These are phyloP conservation scores for Brassica carinata DNA, from an alignment of 345 rosid genomes.

Conservation along the genomic window DNA sequence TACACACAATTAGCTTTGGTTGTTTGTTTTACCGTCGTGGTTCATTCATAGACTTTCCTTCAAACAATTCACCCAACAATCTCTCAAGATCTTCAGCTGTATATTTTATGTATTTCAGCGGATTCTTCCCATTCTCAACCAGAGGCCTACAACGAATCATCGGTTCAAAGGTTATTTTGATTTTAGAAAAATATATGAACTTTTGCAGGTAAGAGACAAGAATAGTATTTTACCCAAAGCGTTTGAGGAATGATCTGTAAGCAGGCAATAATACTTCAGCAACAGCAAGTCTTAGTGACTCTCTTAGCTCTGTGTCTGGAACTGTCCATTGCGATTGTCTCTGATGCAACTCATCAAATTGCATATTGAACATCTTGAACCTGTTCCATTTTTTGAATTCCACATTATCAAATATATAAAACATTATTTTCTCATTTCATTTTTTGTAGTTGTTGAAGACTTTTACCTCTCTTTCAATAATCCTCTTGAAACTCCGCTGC, in stretches of 20 bases:
- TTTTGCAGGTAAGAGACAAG: background rate
- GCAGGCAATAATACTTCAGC: constrained; percentile 99
- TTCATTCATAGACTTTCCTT: constrained; percentile 77
- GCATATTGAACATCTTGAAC: constrained; percentile 83
- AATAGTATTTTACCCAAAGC: constrained; percentile 64
- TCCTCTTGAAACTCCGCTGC: constrained; percentile 92
- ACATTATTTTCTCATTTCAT: background rate
- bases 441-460: background rate
- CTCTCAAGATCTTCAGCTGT: constrained; percentile 89
- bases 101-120: constrained; percentile 83
- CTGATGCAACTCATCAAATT: constrained; percentile 97
- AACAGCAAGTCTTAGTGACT: constrained; percentile 94
- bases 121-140: constrained; percentile 81
- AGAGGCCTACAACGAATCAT: constrained; percentile 58
- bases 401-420: background rate
- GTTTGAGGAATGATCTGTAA: constrained; percentile 85
- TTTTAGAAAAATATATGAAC: background rate
- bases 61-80: constrained; percentile 92
- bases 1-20: constrained; percentile 9
- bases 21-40: constrained; percentile 53
- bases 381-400: constrained; percentile 45
- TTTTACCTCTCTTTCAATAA: constrained; percentile 83
- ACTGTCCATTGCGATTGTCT: constrained; percentile 98
- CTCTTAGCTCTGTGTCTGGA: constrained; percentile 93
- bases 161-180: background rate